Evolutionary conservation across 371 early-diverging fungal genomes (phyloP).

Genomic region (Nosema granulosis): DNA sequence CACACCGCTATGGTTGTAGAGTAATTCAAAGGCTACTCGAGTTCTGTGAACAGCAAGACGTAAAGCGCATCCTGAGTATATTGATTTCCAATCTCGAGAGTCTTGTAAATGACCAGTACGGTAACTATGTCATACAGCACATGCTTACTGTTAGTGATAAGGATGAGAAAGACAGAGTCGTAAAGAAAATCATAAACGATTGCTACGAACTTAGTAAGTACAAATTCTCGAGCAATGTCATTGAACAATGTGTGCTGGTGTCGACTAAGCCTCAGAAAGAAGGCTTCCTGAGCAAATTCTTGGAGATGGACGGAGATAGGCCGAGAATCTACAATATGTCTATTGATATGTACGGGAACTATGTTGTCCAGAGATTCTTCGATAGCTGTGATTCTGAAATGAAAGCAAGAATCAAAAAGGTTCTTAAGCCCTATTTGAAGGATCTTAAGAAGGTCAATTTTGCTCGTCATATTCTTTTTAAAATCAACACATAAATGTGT

Average conservation of each 20-base stretch:
- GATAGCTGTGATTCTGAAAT: constrained; percentile 68
- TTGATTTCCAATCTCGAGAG: constrained; percentile 73
- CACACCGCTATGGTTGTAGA: constrained; percentile 97
- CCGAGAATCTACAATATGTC: constrained; percentile 82
- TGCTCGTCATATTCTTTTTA: constrained; percentile 65
- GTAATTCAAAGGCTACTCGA: constrained; percentile 99
- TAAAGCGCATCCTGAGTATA: constrained; percentile 45
- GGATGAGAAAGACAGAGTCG: constrained; percentile 71
- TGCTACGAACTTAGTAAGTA: constrained; percentile 70
- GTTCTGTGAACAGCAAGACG: constrained; percentile 67
- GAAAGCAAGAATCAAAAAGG: constrained; percentile 52
- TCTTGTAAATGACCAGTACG: constrained; percentile 95
- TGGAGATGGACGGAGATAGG: constrained; percentile 66
- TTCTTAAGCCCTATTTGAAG: constrained; percentile 54
- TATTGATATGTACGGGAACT: constrained; percentile 97
- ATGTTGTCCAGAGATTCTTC: constrained; percentile 97
- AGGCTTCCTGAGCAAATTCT: constrained; percentile 49
- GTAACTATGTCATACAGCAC: constrained; percentile 99
- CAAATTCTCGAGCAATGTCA: constrained; percentile 98
- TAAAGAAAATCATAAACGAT: constrained; percentile 72
- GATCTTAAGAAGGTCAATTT: constrained; percentile 65
- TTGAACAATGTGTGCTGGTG: constrained; percentile 70
- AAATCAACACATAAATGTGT: constrained; percentile 46
- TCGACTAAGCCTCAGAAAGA: constrained; percentile 32
- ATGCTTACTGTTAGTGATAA: constrained; percentile 82